Conservation (phyloP, 495 filamentous ascomycete species). For the Glarea lozoyensis region DNA sequence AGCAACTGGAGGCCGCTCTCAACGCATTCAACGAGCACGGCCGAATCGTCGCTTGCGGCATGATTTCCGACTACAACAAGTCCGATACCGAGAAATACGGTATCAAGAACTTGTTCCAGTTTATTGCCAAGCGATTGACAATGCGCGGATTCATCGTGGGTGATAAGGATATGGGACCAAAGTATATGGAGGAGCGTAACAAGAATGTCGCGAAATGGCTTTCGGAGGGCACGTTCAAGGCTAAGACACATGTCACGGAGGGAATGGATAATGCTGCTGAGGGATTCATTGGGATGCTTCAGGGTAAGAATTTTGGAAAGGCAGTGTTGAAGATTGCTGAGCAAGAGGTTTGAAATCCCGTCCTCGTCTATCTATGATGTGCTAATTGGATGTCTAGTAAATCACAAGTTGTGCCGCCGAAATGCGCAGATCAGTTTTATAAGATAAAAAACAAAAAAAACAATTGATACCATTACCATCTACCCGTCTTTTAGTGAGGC, state of each 20-base stretch:
- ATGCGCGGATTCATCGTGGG: constrained; percentile 72
- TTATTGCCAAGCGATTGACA: constrained; percentile 38
- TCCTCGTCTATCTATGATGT: too few relatives aligned
- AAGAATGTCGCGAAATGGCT: constrained; percentile 79
- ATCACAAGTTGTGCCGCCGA: too few relatives aligned
- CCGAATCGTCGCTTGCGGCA: constrained; percentile 52
- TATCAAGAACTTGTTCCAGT: constrained; percentile 52
- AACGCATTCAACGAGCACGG: constrained; percentile 60
- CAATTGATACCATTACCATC: too few relatives aligned
- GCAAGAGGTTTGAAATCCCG: constrained; percentile 6
- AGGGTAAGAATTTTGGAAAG: constrained; percentile 90
- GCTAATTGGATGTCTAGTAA: too few relatives aligned
- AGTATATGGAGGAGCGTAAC: constrained; percentile 70
- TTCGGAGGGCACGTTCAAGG: constrained; percentile 69
- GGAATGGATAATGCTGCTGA: constrained; percentile 79
- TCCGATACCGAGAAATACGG: constrained; percentile 49
- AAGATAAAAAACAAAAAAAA: too few relatives aligned
- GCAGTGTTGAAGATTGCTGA: constrained; percentile 66
- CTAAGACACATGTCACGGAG: constrained; percentile 56
- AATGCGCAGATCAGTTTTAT: too few relatives aligned
- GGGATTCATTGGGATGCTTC: constrained; percentile 77
- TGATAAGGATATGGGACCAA: constrained; percentile 53
- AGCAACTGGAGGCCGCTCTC: constrained; percentile 73
- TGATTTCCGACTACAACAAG: constrained; percentile 67
- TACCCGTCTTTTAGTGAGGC: too few relatives aligned